Evolutionary conservation across 2,329 filamentous ascomycete species (phyloP).

Genomic region (Basipetospora chlamydospora): DNA sequence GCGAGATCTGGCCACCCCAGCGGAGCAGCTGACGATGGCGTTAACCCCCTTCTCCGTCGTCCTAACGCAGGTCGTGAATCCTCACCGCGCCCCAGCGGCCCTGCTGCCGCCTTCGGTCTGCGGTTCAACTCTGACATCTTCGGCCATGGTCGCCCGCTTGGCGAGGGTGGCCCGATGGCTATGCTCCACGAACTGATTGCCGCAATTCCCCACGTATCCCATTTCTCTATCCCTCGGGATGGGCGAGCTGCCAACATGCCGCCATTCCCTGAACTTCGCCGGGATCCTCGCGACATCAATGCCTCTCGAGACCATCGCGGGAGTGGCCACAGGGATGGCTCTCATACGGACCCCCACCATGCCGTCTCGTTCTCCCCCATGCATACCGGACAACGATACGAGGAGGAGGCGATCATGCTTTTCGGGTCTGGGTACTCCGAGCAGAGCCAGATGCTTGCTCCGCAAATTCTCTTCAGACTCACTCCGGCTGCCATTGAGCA

Average conservation of each 20-base stretch:
- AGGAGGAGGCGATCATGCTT: conserved; percentile 77
- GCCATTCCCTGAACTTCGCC: conserved; percentile 41
- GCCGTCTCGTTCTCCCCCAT: conserved; percentile 62
- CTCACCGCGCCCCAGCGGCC: conserved; percentile 31
- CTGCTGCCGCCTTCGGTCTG: conserved; percentile 36
- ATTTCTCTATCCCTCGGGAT: conserved; percentile 7
- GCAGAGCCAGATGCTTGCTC: conserved; percentile 46
- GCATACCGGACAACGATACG: conserved; percentile 64
- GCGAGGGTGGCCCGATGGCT: conserved; percentile 34
- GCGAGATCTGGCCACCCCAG: conserved; percentile 33
- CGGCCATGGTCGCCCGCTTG: conserved; percentile 14
- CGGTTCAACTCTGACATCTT: conserved; percentile 33
- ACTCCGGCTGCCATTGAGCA: conserved; percentile 74
- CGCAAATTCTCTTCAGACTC: conserved; percentile 58
- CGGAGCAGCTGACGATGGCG: conserved; percentile 59
- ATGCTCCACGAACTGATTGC: conserved; percentile 43
- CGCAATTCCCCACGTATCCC: conserved; percentile 25
- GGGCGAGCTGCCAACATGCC: conserved; percentile 34
- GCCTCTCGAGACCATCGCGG: conserved; percentile 27
- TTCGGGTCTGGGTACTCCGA: conserved; percentile 52
- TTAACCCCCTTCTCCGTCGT: conserved; percentile 74
- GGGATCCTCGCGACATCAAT: conserved; percentile 38
- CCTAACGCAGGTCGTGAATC: conserved; percentile 27
- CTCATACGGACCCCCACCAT: conserved; percentile 49
- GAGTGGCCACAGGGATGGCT: conserved; percentile 32